Evolutionary conservation across 2,329 filamentous ascomycete genomes (phyloP).

Genomic region (Aspergillus uvarum): DNA sequence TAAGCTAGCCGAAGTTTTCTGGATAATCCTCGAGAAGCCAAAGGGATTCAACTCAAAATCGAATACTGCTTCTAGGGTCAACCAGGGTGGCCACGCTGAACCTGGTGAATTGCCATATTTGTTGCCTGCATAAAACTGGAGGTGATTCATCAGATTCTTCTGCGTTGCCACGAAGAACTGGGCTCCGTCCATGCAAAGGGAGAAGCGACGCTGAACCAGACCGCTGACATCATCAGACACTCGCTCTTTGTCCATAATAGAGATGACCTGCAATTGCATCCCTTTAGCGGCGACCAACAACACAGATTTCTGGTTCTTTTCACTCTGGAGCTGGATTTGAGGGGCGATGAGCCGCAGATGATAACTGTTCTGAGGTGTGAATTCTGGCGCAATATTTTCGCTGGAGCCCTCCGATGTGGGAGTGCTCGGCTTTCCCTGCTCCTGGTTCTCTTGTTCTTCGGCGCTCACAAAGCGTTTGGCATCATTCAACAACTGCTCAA

Average conservation of each 20-base stretch:
- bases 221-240: constrained; percentile 92
- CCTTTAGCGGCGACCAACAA: constrained; percentile 94
- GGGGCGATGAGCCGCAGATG: constrained; percentile 93
- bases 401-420: constrained; percentile 55
- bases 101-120: constrained; percentile 82
- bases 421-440: constrained; percentile 43
- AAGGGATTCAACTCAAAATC: constrained; percentile 92
- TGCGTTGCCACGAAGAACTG: constrained; percentile 98
- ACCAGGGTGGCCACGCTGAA: constrained; percentile 95
- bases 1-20: constrained; percentile 91
- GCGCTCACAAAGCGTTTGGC: constrained; percentile 77
- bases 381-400: constrained; percentile 80
- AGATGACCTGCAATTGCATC: constrained; percentile 96
- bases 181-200: constrained; percentile 93
- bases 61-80: constrained; percentile 97
- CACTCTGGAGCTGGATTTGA: constrained; percentile 96
- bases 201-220: constrained; percentile 89
- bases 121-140: constrained; percentile 93
- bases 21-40: constrained; percentile 95
- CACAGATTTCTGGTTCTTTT: constrained; percentile 97
- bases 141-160: constrained; percentile 81
- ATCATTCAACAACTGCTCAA: constrained; percentile 81
- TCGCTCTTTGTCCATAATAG: constrained; percentile 95
- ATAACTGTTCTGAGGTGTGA: constrained; percentile 88
- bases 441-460: constrained; percentile 54